Base-by-base conservation (phyloP, 169 alveolate species). In the Cryptosporidium sp. region DNA sequence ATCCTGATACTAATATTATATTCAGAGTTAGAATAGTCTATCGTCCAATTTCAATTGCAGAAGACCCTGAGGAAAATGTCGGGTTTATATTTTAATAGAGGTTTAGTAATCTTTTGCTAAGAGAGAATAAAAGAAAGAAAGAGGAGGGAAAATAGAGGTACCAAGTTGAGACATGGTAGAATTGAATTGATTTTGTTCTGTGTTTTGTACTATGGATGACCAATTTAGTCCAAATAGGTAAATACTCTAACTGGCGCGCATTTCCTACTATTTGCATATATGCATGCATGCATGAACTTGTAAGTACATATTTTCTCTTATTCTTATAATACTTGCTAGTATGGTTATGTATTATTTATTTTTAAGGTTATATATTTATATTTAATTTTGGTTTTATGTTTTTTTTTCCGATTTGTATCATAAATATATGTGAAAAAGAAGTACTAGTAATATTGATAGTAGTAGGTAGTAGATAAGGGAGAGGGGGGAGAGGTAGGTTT, bases 1-100 rank as follows among this genome's bases (percentile, higher is more conserved):
- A 80, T 9, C 89, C 89, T 23, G 89, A 80, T 3, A 80, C 80
- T 9, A 26, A 42, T 29, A 80, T 80, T 33, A 80, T 80, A 29
- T 80, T 80, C 39, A 80, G 89, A 80, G 45, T 80, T 62, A 80
- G 62, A 65, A 65, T 65, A 21, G 89, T 80, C 18, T 80, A 80
- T 65, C 89, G 89, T 80, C 89, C 89, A 1, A 80, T 80, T 62
- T 75, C 44, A 33, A 80, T 14, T 21, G 45, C 75, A 42, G 44
- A 80, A 31, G 89, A 80, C 3, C 44, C 85, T 31, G 68, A 60
- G n/a, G 89, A 80, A 18, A 67, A 80, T 39, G 37, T 39, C n/a
- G 89, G 89, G 18, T 67, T 80, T 39, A 51, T 80, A 62, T 62
- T 80, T 42, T 80, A 60, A 33, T 7, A 18, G 31, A 37, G 45